A percentile compares a stretch with the other conserved stretches of the same genome.
Conservation (phyloP, 2,329 filamentous ascomycete genomes). For the Nemania sp. region DNA sequence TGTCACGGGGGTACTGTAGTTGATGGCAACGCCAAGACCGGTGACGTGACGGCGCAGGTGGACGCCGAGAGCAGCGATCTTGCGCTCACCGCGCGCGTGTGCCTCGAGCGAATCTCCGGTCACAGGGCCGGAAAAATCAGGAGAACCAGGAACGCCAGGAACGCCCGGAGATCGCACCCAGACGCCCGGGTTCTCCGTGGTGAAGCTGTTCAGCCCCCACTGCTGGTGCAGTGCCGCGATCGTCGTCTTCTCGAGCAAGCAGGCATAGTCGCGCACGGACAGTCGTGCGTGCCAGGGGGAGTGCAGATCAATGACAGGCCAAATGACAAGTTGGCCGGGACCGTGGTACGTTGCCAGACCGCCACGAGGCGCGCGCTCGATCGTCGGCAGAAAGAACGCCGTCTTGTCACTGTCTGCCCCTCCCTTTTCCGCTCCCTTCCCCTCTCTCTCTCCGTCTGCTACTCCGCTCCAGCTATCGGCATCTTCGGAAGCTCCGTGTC, state of each 20-base stretch:
- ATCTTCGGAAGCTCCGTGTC: slow-evolving; percentile 1
- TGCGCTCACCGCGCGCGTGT: slow-evolving; percentile 51
- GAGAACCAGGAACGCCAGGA: no score
- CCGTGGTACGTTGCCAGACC: slow-evolving; percentile 95
- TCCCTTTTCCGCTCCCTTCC: no score
- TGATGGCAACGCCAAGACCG: slow-evolving; percentile 81
- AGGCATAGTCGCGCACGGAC: slow-evolving; percentile 75
- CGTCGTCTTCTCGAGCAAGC: slow-evolving; percentile 75
- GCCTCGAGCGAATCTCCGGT: no score
- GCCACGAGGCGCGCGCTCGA: slow-evolving; percentile 75
- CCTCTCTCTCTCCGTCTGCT: no score
- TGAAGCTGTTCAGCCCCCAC: slow-evolving; percentile 62
- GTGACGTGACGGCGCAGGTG: slow-evolving; percentile 83
- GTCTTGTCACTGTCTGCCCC: no score
- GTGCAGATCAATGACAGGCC: slow-evolving; percentile 83
- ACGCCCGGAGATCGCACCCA: slow-evolving; percentile 60
- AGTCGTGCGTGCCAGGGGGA: slow-evolving; percentile 58
- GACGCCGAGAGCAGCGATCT: slow-evolving; percentile 92
- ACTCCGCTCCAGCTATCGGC: not conserved
- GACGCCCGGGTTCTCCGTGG: slow-evolving; percentile 79
- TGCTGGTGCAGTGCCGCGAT: slow-evolving; percentile 63
- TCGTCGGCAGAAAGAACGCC: slow-evolving; percentile 52
- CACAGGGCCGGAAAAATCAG: no score
- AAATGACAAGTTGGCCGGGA: slow-evolving; percentile 89
- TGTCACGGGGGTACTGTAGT: slow-evolving; percentile 64